phyloP scores from a whole-genome alignment of 1,284 basidiomycete genomes.

The Stereum hirsutum region DNA sequence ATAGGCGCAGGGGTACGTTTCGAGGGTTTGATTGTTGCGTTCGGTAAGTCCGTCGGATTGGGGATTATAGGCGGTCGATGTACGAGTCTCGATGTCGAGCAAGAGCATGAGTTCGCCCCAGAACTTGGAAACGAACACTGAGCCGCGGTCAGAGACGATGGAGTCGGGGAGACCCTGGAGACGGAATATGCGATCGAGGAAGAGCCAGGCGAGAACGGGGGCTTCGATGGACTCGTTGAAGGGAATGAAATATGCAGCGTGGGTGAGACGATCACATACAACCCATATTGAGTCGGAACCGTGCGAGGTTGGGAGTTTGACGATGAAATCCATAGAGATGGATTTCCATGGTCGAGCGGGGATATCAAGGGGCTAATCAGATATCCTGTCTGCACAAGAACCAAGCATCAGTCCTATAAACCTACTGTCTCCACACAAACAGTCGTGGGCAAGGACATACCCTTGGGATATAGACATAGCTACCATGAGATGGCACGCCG shows the following conservation, averaged over 20 bases:
- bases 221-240: constrained; percentile 16
- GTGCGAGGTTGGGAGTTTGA: too few relatives aligned
- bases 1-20: constrained; percentile 28
- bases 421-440: too few relatives aligned
- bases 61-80: constrained; percentile 24
- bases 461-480: too few relatives aligned
- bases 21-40: constrained; percentile 31
- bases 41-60: constrained; percentile 33
- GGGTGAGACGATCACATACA: constrained; percentile 11
- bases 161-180: constrained; percentile 21
- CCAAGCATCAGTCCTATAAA: too few relatives aligned
- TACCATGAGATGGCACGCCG: too few relatives aligned
- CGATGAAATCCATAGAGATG: too few relatives aligned
- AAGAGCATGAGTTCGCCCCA: constrained; percentile 16
- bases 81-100: constrained; percentile 15
- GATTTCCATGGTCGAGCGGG: too few relatives aligned
- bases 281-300: too few relatives aligned
- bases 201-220: constrained; percentile 19
- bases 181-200: not conserved
- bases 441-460: too few relatives aligned
- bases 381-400: too few relatives aligned
- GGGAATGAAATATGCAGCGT: constrained; percentile 20
- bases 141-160: constrained; percentile 22
- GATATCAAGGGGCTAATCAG: too few relatives aligned
- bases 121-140: constrained; percentile 24